phyloP scores from a whole-genome alignment of 2,329 filamentous ascomycete genomes.

The Xylaria arbuscula region DNA sequence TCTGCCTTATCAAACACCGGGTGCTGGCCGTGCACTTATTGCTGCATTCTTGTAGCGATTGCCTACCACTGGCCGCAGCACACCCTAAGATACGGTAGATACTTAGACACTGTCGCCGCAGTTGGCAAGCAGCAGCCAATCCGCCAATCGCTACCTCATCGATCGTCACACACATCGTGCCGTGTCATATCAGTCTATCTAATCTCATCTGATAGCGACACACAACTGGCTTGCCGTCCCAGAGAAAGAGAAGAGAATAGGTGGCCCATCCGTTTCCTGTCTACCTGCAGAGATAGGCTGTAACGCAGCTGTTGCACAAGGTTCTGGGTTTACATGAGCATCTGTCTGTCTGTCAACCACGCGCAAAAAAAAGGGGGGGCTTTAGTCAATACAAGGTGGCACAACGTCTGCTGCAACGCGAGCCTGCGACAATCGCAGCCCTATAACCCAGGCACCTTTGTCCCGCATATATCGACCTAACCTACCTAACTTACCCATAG shows the following conservation, averaged over 20 bases:
- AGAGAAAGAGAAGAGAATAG: constrained; percentile 8
- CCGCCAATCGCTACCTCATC: constrained; percentile 27
- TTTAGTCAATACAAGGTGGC: constrained; percentile 31
- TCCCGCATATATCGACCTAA: constrained; percentile 20
- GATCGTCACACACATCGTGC: constrained; percentile 27
- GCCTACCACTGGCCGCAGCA: neutral
- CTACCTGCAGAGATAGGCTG: constrained; percentile 29
- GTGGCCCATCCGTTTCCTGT: neutral
- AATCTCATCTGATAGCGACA: constrained; percentile 25
- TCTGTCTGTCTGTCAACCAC: constrained; percentile 36
- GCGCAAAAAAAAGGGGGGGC: constrained; percentile 4
- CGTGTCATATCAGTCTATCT: constrained; percentile 27
- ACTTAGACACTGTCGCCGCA: constrained; percentile 7
- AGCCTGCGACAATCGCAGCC: constrained; percentile 37
- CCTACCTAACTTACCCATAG: neutral
- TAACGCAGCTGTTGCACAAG: constrained; percentile 36
- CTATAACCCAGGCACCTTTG: constrained; percentile 32
- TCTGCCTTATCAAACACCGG: constrained; percentile 18
- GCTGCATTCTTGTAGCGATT: constrained; percentile 9
- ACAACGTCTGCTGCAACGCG: constrained; percentile 37
- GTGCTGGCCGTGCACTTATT: constrained; percentile 10
- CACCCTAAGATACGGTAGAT: constrained; percentile 8
- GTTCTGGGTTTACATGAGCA: constrained; percentile 28
- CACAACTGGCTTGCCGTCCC: constrained; percentile 5
- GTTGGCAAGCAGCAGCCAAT: constrained; percentile 27